These are phyloP conservation scores for Pythium pectinolyticum DNA, from an alignment of 352 stramenopile species.

Conservation along the genomic window DNA sequence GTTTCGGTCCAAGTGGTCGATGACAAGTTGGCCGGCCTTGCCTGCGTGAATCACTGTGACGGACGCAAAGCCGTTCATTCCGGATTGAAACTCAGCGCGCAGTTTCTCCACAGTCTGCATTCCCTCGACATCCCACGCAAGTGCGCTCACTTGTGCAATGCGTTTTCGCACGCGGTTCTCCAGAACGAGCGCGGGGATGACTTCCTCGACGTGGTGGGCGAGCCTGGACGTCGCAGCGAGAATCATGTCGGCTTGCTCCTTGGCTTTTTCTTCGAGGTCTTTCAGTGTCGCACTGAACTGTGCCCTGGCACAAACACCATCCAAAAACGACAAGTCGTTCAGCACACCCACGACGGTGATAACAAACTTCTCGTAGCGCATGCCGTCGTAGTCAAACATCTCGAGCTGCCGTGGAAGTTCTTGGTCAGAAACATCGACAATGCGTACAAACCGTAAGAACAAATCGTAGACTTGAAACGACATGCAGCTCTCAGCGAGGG, in stretches of 20 bases:
- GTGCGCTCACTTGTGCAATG: not conserved
- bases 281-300: conserved; percentile 15
- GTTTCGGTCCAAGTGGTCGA: conserved; percentile 14
- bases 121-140: not conserved
- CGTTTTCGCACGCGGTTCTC: not conserved
- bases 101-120: not conserved
- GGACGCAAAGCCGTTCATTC: conserved; percentile 1
- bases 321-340: conserved; percentile 18
- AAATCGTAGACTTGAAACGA: conserved; percentile 20
- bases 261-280: conserved; percentile 14
- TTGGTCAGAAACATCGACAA: conserved; percentile 14
- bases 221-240: conserved; percentile 6
- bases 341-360: conserved; percentile 14
- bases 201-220: conserved; percentile 16
- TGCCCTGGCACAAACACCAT: conserved; percentile 15
- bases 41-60: conserved; percentile 11
- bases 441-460: conserved; percentile 15
- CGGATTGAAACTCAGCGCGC: not conserved
- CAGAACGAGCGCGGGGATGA: conserved; percentile 14
- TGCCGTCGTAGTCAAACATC: conserved; percentile 4
- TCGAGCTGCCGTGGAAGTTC: conserved; percentile 13
- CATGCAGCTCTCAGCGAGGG: conserved; percentile 6
- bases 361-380: conserved; percentile 13
- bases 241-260: conserved; percentile 17
- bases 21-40: not conserved